A percentile compares a stretch with the other conserved stretches of the same genome.
Conservation (phyloP, 2,329 filamentous ascomycete genomes). For the Trichoderma semiorbis region DNA sequence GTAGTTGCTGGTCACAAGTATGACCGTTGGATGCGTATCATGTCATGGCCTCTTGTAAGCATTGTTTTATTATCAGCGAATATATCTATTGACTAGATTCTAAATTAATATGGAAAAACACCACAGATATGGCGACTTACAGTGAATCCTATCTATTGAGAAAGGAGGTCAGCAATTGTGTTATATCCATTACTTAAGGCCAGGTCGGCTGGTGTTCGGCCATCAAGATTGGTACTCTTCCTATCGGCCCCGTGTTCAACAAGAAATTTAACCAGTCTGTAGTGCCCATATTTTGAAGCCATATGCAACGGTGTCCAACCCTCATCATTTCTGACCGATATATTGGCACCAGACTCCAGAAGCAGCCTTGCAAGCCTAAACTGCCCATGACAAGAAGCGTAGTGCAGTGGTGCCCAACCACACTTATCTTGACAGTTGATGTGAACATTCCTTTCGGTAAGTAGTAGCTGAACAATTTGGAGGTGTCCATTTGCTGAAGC, state of each 20-base stretch:
- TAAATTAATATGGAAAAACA: too few relatives aligned
- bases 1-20: too few relatives aligned
- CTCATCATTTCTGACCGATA: background rate
- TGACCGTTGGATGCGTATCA: too few relatives aligned
- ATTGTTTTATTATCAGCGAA: too few relatives aligned
- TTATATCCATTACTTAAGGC: background rate
- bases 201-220: background rate
- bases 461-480: background rate
- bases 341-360: background rate
- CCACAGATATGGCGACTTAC: too few relatives aligned
- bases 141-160: background rate
- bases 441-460: background rate
- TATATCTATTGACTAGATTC: too few relatives aligned
- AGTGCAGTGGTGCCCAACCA: background rate
- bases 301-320: background rate
- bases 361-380: background rate
- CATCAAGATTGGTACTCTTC: background rate
- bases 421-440: background rate
- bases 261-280: background rate
- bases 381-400: background rate
- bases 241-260: background rate
- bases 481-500: background rate
- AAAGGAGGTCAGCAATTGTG: background rate
- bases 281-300: background rate
- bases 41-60: too few relatives aligned